Conservation (phyloP, 2,329 filamentous ascomycete species). For the Ophiosphaerella herpotricha region DNA sequence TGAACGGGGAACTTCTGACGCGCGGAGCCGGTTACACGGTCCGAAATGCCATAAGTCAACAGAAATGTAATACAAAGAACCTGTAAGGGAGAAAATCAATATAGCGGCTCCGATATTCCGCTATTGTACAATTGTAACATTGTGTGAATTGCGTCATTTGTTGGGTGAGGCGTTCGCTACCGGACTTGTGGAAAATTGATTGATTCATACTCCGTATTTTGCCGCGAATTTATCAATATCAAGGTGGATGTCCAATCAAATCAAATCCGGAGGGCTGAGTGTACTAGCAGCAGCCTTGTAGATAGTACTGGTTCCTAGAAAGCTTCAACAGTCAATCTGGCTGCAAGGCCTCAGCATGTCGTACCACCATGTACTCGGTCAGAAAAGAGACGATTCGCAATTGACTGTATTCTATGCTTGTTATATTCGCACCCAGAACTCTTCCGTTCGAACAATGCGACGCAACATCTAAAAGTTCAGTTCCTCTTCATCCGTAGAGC, state of each 20-base stretch:
- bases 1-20: slow-evolving; percentile 27
- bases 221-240: too few relatives aligned
- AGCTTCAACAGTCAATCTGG: too few relatives aligned
- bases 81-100: slow-evolving; percentile 4
- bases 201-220: background rate
- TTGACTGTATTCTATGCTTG: too few relatives aligned
- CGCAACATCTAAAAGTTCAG: slow-evolving; percentile 10
- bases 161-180: slow-evolving; percentile 1
- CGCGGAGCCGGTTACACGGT: slow-evolving; percentile 38
- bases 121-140: background rate
- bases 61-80: background rate
- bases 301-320: too few relatives aligned
- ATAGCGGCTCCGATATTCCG: slow-evolving; percentile 2
- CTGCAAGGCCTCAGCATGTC: too few relatives aligned
- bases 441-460: background rate
- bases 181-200: background rate
- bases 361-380: too few relatives aligned
- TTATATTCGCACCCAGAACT: too few relatives aligned
- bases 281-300: too few relatives aligned
- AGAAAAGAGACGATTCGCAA: too few relatives aligned
- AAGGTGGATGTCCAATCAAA: too few relatives aligned
- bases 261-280: too few relatives aligned
- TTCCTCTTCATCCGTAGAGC: slow-evolving; percentile 9
- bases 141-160: slow-evolving; percentile 5
- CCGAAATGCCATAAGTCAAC: slow-evolving; percentile 38